These are phyloP conservation scores for Chenopodium berlandieri DNA, from an alignment of 148 eudicot species.

Conservation along the genomic window DNA sequence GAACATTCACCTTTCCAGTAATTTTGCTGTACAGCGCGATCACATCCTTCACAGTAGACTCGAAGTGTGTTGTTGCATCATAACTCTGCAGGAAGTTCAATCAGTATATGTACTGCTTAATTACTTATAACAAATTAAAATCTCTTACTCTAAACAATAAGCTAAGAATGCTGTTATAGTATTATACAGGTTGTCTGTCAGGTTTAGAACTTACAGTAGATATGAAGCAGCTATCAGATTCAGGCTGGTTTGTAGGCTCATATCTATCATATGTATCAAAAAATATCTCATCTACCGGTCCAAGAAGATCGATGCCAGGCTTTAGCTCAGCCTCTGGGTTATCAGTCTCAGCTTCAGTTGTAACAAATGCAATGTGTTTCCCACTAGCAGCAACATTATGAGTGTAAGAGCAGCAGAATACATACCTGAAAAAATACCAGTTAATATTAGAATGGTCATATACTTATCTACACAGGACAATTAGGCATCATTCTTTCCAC, in stretches of 20 bases:
- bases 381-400: slow-evolving; percentile 96
- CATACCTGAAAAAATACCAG: slow-evolving; percentile 53
- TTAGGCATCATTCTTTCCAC: too few species aligned
- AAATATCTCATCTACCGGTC: slow-evolving; percentile 83
- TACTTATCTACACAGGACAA: not conserved
- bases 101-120: not conserved
- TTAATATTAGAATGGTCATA: not conserved
- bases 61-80: slow-evolving; percentile 77
- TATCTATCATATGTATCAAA: slow-evolving; percentile 88
- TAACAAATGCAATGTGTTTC: slow-evolving; percentile 86
- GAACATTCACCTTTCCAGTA: slow-evolving; percentile 61
- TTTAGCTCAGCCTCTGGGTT: slow-evolving; percentile 82
- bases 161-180: not conserved
- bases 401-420: slow-evolving; percentile 93
- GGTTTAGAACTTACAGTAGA: slow-evolving; percentile 55
- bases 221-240: slow-evolving; percentile 73
- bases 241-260: slow-evolving; percentile 52
- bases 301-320: slow-evolving; percentile 88
- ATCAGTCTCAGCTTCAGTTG: slow-evolving; percentile 91
- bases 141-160: not conserved
- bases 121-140: not conserved
- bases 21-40: slow-evolving; percentile 60
- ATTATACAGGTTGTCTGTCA: not conserved
- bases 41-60: slow-evolving; percentile 71
- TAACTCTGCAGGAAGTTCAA: slow-evolving; percentile 49